Evolutionary conservation across 768 basidiomycete genomes (phyloP).

Genomic region (Naganishia vishniacii): DNA sequence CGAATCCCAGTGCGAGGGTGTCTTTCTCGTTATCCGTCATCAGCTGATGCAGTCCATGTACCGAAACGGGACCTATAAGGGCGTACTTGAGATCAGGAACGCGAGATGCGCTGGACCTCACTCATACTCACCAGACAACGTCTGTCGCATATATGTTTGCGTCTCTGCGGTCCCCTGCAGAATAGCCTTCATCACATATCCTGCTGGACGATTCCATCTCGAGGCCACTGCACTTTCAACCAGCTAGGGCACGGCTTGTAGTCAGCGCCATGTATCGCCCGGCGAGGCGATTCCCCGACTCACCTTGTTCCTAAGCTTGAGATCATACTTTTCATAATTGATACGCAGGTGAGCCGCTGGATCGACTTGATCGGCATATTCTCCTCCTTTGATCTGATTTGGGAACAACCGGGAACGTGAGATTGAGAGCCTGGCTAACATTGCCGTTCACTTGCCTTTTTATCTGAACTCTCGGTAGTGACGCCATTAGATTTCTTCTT

Average conservation of each 20-base stretch:
- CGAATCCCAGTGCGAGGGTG: slow-evolving; percentile 51
- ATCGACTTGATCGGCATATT: slow-evolving; percentile 10
- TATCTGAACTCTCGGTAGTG: slow-evolving; percentile 3
- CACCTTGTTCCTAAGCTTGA: slow-evolving; percentile 81
- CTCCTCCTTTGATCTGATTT: slow-evolving; percentile 1
- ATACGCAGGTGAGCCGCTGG: slow-evolving; percentile 74
- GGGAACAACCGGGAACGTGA: too few species aligned
- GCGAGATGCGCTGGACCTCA: background rate
- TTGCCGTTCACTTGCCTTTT: slow-evolving; percentile 11
- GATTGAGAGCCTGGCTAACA: too few species aligned
- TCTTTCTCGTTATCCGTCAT: slow-evolving; percentile 57
- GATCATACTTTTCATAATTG: slow-evolving; percentile 80
- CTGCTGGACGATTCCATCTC: slow-evolving; percentile 71
- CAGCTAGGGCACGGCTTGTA: slow-evolving; percentile 54
- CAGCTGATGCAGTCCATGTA: slow-evolving; percentile 61
- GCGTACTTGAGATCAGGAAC: background rate
- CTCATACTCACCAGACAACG: slow-evolving; percentile 10
- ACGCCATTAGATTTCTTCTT: slow-evolving; percentile 17
- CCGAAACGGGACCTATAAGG: slow-evolving; percentile 51
- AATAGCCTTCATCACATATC: slow-evolving; percentile 63
- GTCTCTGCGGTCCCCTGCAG: slow-evolving; percentile 57
- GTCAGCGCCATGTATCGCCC: background rate
- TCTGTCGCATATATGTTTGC: slow-evolving; percentile 32
- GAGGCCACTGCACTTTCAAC: slow-evolving; percentile 70
- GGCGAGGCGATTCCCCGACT: slow-evolving; percentile 32